Evolutionary conservation across 2,329 filamentous ascomycete species (phyloP).

Genomic region (Ophiosphaerella korrae): DNA sequence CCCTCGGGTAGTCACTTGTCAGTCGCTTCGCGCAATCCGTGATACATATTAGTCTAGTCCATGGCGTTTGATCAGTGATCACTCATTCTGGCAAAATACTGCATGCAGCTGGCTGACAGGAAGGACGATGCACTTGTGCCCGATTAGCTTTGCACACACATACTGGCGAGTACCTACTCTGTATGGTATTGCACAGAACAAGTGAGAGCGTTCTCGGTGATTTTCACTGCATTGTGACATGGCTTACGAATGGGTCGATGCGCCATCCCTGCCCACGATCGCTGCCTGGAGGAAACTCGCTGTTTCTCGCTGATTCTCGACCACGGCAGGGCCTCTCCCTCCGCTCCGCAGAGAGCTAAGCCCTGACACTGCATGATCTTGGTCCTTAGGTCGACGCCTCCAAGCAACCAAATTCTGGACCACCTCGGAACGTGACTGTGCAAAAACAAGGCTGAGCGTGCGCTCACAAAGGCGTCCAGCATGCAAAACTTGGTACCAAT

Average conservation of each 20-base stretch:
- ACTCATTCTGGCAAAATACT: conserved; percentile 15
- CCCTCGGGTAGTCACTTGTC: not conserved
- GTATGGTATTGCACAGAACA: too few relatives aligned
- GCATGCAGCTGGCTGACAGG: conserved; percentile 15
- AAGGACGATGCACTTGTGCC: conserved; percentile 1
- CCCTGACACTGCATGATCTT: too few relatives aligned
- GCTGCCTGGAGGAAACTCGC: conserved; percentile 2
- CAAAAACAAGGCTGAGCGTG: too few relatives aligned
- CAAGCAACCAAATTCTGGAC: too few relatives aligned
- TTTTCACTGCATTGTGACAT: conserved; percentile 11
- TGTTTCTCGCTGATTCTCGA: conserved; percentile 8
- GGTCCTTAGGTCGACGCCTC: too few relatives aligned
- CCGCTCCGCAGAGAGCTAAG: too few relatives aligned
- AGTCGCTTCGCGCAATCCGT: not conserved
- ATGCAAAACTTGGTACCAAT: too few relatives aligned
- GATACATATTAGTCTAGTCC: not conserved
- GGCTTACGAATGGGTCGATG: conserved; percentile 24
- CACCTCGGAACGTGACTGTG: too few relatives aligned
- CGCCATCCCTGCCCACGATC: conserved; percentile 17
- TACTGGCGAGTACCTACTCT: too few relatives aligned
- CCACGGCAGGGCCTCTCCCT: not conserved
- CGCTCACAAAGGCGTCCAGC: too few relatives aligned
- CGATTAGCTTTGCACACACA: not conserved
- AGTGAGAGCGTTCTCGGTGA: too few relatives aligned
- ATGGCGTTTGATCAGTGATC: conserved; percentile 3